Evolutionary conservation across 352 stramenopile species (phyloP), one percentile per base, ranked within the genome.

Genomic region (Phytophthora pistaciae): DNA sequence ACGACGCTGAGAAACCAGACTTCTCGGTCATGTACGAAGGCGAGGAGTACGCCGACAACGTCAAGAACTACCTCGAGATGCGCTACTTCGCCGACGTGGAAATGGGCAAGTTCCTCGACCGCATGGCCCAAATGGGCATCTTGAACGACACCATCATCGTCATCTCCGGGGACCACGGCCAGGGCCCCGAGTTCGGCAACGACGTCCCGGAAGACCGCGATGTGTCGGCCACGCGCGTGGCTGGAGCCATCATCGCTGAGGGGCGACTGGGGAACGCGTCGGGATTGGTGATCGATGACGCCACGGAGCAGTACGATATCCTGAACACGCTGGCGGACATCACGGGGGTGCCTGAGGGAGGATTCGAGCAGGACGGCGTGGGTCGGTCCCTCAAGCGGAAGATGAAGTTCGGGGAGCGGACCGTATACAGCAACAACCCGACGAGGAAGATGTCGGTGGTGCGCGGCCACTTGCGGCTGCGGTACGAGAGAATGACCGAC

Each of bases 81-180:
- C 77, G 81, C 13, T 85, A 85, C 64, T 89, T 89, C 46, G 49
- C 71, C 3, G 73, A 84, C 60, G 27, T 83, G 48, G 75, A 68
- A 54, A 50, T 89, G 16, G 81, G 81, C 29, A 76, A 75, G 25
- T 88, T 88, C 60, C 57, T 88, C 21, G 78, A 88, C 36, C 74
- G 69, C 10, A 84, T 88, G 81, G 33, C 73, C 3, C 23, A 21
- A 13, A 49, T 68, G 2, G 81, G 78, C 3, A 52, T 86, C 16
- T 56, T 88, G 10, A 82, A 88, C 52, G 74, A 87, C 48, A 86
- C 77, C 29, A 79, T 88, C 61, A 68, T 88, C 5, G 56, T 88
- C 36, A 75, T 88, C 40, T 70, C 78, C 20, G 81, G 81, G 1
- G 78, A 87, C 31, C 78, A 88, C 64, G 77, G 81, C 1, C 66